phyloP scores from a whole-genome alignment of 2,329 filamentous ascomycete genomes.

The Huntiella abstrusa region DNA sequence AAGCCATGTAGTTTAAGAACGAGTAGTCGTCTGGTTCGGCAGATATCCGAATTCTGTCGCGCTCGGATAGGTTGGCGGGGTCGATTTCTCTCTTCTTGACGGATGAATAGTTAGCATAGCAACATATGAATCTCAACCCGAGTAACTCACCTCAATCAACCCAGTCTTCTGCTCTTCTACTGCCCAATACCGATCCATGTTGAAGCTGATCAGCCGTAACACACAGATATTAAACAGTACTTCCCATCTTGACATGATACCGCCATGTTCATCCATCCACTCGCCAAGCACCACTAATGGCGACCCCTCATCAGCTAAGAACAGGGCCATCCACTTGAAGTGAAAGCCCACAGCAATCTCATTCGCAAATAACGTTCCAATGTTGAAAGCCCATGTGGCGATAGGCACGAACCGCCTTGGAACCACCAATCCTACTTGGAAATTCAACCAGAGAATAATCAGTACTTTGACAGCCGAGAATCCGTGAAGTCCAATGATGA shows the following conservation, averaged over 20 bases:
- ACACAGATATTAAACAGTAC: slow-evolving; percentile 96
- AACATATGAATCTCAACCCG: background rate
- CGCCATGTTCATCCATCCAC: slow-evolving; percentile 61
- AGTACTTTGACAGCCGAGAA: slow-evolving; percentile 71
- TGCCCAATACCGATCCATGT: slow-evolving; percentile 93
- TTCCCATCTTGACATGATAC: slow-evolving; percentile 81
- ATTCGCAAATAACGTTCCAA: slow-evolving; percentile 72
- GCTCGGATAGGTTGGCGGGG: slow-evolving; percentile 67
- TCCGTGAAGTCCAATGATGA: slow-evolving; percentile 64
- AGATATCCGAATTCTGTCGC: slow-evolving; percentile 63
- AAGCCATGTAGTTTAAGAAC: slow-evolving; percentile 77
- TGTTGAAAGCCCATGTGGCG: slow-evolving; percentile 79
- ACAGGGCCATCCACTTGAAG: slow-evolving; percentile 41
- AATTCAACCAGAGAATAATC: slow-evolving; percentile 64
- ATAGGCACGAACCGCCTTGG: slow-evolving; percentile 52
- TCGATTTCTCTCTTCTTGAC: slow-evolving; percentile 96
- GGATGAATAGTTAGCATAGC: slow-evolving; percentile 35
- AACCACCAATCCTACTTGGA: slow-evolving; percentile 52
- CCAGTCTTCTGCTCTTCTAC: slow-evolving; percentile 39
- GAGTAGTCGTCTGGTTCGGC: slow-evolving; percentile 52
- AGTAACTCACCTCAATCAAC: slow-evolving; percentile 52
- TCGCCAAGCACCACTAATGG: slow-evolving; percentile 40
- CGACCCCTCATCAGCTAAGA: slow-evolving; percentile 16
- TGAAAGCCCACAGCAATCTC: slow-evolving; percentile 65
- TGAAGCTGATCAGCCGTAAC: slow-evolving; percentile 84